A percentile compares a stretch with the other conserved stretches of the same genome.
These are phyloP conservation scores for Tulasnella sp. DNA, from an alignment of 768 basidiomycete species.

Conservation along the genomic window DNA sequence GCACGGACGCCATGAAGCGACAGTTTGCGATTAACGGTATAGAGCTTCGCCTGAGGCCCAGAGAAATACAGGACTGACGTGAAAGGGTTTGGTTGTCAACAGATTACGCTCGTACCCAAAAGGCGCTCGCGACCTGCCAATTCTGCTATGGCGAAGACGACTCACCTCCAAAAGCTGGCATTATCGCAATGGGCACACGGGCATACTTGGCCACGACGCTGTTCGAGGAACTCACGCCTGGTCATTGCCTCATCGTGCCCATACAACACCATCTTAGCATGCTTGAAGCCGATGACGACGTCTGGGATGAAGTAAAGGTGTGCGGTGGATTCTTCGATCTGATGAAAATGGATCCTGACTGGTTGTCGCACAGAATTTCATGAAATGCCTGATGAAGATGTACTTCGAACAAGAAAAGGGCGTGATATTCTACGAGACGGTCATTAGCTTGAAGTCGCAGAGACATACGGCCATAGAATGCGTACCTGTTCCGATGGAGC, in stretches of 20 bases:
- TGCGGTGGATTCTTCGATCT: slow-evolving; percentile 21
- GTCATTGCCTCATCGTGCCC: slow-evolving; percentile 92
- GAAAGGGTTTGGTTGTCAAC: background rate
- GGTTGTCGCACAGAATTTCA: slow-evolving; percentile 44
- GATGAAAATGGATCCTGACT: background rate
- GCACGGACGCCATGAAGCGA: slow-evolving; percentile 89
- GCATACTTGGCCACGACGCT: slow-evolving; percentile 84
- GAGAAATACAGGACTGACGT: background rate
- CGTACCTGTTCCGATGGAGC: slow-evolving; percentile 80
- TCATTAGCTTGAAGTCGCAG: slow-evolving; percentile 75
- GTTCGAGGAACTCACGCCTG: slow-evolving; percentile 77
- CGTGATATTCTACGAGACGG: slow-evolving; percentile 91
- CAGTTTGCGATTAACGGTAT: slow-evolving; percentile 92
- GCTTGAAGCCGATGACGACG: slow-evolving; percentile 92
- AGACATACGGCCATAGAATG: slow-evolving; percentile 90
- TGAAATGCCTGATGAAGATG: slow-evolving; percentile 95
- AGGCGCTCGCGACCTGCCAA: slow-evolving; percentile 69
- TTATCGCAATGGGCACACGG: slow-evolving; percentile 84
- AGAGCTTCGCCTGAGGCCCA: slow-evolving; percentile 19
- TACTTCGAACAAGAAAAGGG: slow-evolving; percentile 87
- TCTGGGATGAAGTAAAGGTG: slow-evolving; percentile 95
- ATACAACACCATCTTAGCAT: slow-evolving; percentile 86
- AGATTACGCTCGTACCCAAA: slow-evolving; percentile 96
- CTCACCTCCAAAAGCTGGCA: slow-evolving; percentile 71
- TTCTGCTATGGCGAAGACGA: slow-evolving; percentile 94